Conservation (phyloP, 106 monocot species). For the Dioscorea dumetorum region DNA sequence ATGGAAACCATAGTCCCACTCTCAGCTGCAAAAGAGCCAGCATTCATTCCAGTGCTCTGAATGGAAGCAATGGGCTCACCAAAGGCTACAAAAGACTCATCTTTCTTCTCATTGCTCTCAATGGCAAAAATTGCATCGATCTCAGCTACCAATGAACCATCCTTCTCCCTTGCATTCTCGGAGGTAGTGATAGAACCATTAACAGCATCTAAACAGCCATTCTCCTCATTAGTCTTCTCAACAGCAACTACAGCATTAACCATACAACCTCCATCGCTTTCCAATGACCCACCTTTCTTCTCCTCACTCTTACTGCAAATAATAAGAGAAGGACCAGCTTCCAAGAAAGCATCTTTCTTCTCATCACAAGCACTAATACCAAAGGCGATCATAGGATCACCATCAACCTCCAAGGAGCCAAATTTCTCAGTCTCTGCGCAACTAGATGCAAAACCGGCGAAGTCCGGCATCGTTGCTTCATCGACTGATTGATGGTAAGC, state of each 20-base stretch:
- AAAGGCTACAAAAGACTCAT: neutral
- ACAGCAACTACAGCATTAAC: neutral
- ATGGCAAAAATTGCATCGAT: neutral
- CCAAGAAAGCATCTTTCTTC: neutral
- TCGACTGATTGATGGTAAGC: too few species aligned
- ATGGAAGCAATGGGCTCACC: neutral
- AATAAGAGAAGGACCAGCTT: neutral
- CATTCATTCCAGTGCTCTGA: neutral
- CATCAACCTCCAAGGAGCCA: too few species aligned
- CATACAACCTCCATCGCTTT: neutral
- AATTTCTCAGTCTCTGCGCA: too few species aligned
- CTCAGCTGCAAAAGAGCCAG: neutral
- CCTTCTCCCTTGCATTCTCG: neutral
- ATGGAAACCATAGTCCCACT: neutral
- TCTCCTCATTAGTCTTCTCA: neutral
- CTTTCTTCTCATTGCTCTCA: neutral
- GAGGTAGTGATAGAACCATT: neutral
- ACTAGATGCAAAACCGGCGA: too few species aligned
- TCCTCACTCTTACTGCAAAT: neutral
- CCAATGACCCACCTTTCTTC: conserved; percentile 13
- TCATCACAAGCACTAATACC: too few species aligned
- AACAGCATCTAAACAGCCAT: neutral
- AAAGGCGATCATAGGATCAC: too few species aligned
- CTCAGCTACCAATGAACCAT: neutral
- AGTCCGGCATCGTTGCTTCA: too few species aligned